Evolutionary conservation across 345 rosid genomes (phyloP), one percentile per base, ranked within the genome.

Genomic region (Lenwebbia sp.): DNA sequence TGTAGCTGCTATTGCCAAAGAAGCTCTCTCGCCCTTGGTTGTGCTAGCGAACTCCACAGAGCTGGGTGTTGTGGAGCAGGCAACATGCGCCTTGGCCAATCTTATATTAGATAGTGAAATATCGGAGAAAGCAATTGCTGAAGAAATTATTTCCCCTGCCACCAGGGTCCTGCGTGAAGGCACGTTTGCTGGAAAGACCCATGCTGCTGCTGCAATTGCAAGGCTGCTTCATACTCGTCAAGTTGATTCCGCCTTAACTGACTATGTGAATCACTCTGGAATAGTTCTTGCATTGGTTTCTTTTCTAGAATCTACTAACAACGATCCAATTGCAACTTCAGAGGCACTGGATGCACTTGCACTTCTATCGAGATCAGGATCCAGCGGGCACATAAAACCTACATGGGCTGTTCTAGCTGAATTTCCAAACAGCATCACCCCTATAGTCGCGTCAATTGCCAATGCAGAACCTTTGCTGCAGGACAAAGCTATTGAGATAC

Each of bases 331-430:
- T 90, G 93, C 98, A 83, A 88, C 88, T 51, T 91, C 96, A 85
- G 99, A 96, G 92, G 99, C 96, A 86, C 93, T 98, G 84, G 93
- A 93, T 91, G 99, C 97, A 22, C 99, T 98, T 86, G 98, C 99
- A 85, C 90, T 95, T 91, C 92, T 98, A 86, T 98, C 98, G 40
- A 93, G 97, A 91, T 90, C 94, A 57, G 95, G 88, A 56, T 87
- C 89, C 84, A 86, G 89, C 37, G 96, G 92, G 75, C 89, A 91
- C 85, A 89, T 90, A 52, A 98, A 94, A 88, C 98, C 99, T 86
- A 92, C 99, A 23, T 98, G 99, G 99, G 93, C 91, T 85, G 98
- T 98, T 91, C 90, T 98, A 89, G 93, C 93, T 83, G 98, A 96
- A 90, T 92, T 90, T 88, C 96, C 99, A 21, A 89, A 89, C 90